Evolutionary conservation across 1,139 yeast species (phyloP).

Genomic region (Pichia sp.): DNA sequence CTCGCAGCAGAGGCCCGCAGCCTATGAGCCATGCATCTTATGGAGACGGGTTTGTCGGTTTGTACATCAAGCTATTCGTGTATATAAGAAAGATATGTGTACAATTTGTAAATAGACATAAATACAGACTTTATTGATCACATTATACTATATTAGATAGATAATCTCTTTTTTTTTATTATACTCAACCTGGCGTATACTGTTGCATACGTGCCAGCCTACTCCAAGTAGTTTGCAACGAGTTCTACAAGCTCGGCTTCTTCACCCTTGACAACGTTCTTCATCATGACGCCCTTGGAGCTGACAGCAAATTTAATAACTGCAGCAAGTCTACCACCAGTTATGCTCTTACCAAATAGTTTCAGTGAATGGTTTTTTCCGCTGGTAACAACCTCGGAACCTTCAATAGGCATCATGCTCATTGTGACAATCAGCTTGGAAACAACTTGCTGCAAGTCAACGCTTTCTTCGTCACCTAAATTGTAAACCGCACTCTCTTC

Average conservation of each 20-base stretch:
- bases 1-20: background rate
- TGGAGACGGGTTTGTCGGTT: background rate
- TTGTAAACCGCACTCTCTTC: slow-evolving; percentile 61
- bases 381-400: slow-evolving; percentile 61
- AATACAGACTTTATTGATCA: background rate
- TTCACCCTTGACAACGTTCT: slow-evolving; percentile 68
- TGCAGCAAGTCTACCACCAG: slow-evolving; percentile 68
- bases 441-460: slow-evolving; percentile 48
- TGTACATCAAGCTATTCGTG: background rate
- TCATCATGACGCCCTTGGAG: slow-evolving; percentile 72
- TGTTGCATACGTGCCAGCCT: slow-evolving; percentile 1
- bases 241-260: slow-evolving; percentile 44
- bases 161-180: background rate
- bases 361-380: slow-evolving; percentile 59
- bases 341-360: slow-evolving; percentile 75
- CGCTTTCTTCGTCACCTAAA: slow-evolving; percentile 36
- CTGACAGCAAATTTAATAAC: slow-evolving; percentile 68
- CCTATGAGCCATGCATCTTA: background rate
- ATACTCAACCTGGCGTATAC: background rate
- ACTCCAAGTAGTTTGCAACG: slow-evolving; percentile 41
- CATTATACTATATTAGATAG: background rate
- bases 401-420: slow-evolving; percentile 74
- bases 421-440: slow-evolving; percentile 38
- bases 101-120: slow-evolving; percentile 1
- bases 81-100: background rate